Base-by-base conservation (phyloP, 2,329 filamentous ascomycete species). In the Trichoderma polysporum region DNA sequence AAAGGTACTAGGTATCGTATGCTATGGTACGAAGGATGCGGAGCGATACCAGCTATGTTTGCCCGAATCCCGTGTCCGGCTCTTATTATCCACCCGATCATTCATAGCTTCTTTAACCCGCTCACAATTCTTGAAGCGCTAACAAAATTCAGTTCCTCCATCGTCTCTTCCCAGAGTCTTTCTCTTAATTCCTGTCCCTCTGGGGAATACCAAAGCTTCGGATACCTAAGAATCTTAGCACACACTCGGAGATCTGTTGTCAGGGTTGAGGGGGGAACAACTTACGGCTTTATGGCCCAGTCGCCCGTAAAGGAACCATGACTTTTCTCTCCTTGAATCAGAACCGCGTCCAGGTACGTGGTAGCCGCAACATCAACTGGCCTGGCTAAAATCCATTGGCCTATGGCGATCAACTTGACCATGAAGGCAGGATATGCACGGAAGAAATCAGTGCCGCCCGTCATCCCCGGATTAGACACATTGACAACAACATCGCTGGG, bases 401-500 rank as follows among this genome's bases (percentile, higher is more conserved):
- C 9, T 2, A 41, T 2, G 0, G 31, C 31, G 19, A 62, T 0
- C 7, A 60, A 7, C 12, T 22, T 49, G 25, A 22, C 33, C 27
- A 31, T 1, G 10, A 47, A 27, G 41, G 39, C 27, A 25, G 57
- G 13, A 25, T 25, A 49, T 12, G 27, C 57, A 25, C 57, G 57
- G 8, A 60, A 60, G 57, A 60, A 49, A 6, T 60, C 57, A 12
- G 76, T 77, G 9, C 73, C 73, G 22, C 72, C 74, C 0, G 69
- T 73, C 9, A 75, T 70, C 2, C 73, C 77, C 0, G 79, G 79
- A 3, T 80, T 75, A n/a, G 75, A 73, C 56, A 78, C 70, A 50
- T 79, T 80, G 57, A 80, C 69, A 22, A 78, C 69, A 1, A 80
- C 75, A n/a, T 79, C 73, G 4, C 76, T 66, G 0, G 76, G 33